phyloP scores from a whole-genome alignment of 345 rosid species.

The Arabis hirsuta region DNA sequence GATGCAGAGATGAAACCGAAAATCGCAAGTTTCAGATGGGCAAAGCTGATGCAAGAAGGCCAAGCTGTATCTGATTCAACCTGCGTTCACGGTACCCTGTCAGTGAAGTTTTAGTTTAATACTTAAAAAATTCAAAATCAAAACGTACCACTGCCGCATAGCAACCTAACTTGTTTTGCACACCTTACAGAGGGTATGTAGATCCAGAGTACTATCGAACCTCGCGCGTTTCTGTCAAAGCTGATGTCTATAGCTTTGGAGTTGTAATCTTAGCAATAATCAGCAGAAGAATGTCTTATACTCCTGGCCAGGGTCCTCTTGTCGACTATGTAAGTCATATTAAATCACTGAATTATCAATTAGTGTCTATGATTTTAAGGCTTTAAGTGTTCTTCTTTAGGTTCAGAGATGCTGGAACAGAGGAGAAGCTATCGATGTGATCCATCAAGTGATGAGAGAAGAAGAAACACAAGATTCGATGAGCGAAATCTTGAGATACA shows the following conservation, averaged over 20 bases:
- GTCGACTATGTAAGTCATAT: conserved; percentile 19
- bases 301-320: neutral
- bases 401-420: conserved; percentile 17
- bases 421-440: conserved; percentile 31
- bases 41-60: conserved; percentile 26
- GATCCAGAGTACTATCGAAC: conserved; percentile 2
- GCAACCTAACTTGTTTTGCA: neutral
- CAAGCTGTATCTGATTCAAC: neutral
- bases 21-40: conserved; percentile 21
- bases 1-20: conserved; percentile 29
- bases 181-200: conserved; percentile 19
- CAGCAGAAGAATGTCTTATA: neutral
- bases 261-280: conserved; percentile 32
- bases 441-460: conserved; percentile 23
- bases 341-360: neutral
- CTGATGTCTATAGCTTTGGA: conserved; percentile 40
- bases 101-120: conserved; percentile 2
- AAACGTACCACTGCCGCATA: too few relatives aligned
- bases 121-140: neutral
- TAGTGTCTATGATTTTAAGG: neutral
- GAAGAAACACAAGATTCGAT: conserved; percentile 19
- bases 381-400: neutral
- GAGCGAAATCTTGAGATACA: conserved; percentile 34
- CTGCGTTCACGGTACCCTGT: neutral
- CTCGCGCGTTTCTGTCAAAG: conserved; percentile 27